phyloP scores from a whole-genome alignment of 768 basidiomycete genomes.

The Clitopilus passeckerianus region DNA sequence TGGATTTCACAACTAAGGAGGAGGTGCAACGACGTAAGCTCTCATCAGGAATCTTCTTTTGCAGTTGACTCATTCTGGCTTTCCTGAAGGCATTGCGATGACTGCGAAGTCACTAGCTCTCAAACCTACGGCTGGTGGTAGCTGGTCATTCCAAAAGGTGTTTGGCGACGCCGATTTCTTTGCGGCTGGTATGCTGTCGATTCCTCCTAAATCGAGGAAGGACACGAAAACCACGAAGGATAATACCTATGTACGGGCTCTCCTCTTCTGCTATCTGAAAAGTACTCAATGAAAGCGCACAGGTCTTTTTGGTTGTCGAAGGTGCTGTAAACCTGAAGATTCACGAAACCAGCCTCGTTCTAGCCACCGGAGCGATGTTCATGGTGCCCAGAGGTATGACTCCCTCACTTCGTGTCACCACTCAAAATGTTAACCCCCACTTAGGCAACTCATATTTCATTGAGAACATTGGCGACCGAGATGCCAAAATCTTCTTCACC shows the following conservation, averaged over 20 bases:
- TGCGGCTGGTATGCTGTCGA: conserved; percentile 82
- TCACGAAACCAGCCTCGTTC: conserved; percentile 70
- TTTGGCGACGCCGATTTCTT: conserved; percentile 90
- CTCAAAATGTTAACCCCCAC: not conserved
- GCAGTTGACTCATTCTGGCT: not conserved
- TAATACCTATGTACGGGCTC: conserved; percentile 75
- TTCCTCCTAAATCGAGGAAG: conserved; percentile 78
- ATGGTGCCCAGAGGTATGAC: conserved; percentile 79
- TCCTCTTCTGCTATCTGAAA: not conserved
- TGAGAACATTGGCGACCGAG: conserved; percentile 78
- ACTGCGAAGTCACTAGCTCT: conserved; percentile 2
- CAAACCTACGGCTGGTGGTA: not conserved
- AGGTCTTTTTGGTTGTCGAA: conserved; percentile 68
- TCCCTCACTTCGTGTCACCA: not conserved
- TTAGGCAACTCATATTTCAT: conserved; percentile 89
- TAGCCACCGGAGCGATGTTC: conserved; percentile 82
- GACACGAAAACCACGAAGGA: conserved; percentile 87
- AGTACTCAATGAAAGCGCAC: not conserved
- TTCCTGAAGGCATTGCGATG: conserved; percentile 3
- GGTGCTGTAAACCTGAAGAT: conserved; percentile 87
- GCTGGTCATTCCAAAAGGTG: conserved; percentile 86
- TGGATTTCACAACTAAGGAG: conserved; percentile 56
- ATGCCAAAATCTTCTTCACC: conserved; percentile 85
- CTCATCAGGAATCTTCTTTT: not conserved
- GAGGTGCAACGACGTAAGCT: conserved; percentile 71